Conservation (phyloP, 2,329 filamentous ascomycete species). For the Phyllachora maydis region DNA sequence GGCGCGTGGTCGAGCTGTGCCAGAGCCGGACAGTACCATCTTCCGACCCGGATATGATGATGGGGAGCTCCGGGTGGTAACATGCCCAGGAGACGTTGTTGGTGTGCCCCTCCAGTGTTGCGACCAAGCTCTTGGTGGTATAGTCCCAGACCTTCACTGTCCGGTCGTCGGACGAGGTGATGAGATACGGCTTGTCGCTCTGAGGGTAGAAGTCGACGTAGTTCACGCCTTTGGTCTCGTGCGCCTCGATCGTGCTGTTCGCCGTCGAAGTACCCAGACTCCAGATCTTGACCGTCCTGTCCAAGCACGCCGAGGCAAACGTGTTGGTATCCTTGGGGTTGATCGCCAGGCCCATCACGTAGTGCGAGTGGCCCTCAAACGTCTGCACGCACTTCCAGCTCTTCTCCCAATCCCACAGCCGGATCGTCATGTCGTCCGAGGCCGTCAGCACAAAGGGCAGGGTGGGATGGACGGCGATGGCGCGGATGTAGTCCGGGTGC, state of each 20-base stretch:
- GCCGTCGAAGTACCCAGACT: constrained; percentile 81
- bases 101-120: constrained; percentile 88
- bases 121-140: constrained; percentile 92
- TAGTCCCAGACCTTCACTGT: constrained; percentile 99
- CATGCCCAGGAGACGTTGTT: constrained; percentile 97
- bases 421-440: constrained; percentile 96
- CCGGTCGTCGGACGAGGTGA: constrained; percentile 75
- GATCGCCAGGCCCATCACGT: constrained; percentile 31
- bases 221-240: constrained; percentile 95
- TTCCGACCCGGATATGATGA: constrained; percentile 95
- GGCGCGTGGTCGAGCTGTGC: constrained; percentile 92
- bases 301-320: constrained; percentile 82
- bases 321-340: constrained; percentile 95
- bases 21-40: constrained; percentile 94
- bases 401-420: constrained; percentile 98
- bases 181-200: constrained; percentile 64
- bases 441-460: constrained; percentile 92
- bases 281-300: constrained; percentile 72
- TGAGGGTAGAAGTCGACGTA: constrained; percentile 80
- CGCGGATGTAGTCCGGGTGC: constrained; percentile 94
- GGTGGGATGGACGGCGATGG: constrained; percentile 86
- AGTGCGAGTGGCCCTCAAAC: constrained; percentile 91
- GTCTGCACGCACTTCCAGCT: constrained; percentile 94
- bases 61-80: constrained; percentile 89
- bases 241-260: constrained; percentile 92